These are phyloP conservation scores for Draba incana DNA, from an alignment of 345 rosid species.

Conservation along the genomic window DNA sequence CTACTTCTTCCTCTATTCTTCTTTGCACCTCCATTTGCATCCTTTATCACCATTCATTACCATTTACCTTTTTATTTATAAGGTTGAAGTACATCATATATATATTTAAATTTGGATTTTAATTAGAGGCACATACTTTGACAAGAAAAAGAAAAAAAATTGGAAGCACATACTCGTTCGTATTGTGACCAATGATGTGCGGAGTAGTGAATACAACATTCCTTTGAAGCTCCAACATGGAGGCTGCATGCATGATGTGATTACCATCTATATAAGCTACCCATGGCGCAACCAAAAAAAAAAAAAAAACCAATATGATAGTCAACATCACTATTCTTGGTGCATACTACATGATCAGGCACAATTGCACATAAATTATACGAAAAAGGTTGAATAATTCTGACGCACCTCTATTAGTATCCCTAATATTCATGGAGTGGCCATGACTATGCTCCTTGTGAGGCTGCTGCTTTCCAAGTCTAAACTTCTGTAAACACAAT, in stretches of 20 bases:
- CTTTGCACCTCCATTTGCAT: conserved; percentile 88
- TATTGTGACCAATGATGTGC: conserved; percentile 49
- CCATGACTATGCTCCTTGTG: conserved; percentile 68
- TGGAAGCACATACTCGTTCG: conserved; percentile 63
- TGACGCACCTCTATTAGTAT: conserved; percentile 68
- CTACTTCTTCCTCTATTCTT: conserved; percentile 77
- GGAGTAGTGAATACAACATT: conserved; percentile 48
- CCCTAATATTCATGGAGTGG: conserved; percentile 62
- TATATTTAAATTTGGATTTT: too few relatives aligned
- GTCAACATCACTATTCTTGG: neutral
- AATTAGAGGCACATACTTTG: too few relatives aligned
- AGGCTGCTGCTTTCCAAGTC: conserved; percentile 84
- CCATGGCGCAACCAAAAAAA: neutral
- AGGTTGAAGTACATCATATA: too few relatives aligned
- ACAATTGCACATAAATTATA: neutral
- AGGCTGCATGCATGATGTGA: conserved; percentile 31
- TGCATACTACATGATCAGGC: neutral
- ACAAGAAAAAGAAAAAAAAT: too few relatives aligned
- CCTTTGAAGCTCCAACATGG: conserved; percentile 37
- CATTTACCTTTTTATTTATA: conserved; percentile 14
- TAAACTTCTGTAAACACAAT: conserved; percentile 61
- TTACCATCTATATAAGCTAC: neutral
- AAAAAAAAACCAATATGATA: neutral
- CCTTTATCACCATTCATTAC: conserved; percentile 42
- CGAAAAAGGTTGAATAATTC: conserved; percentile 24